phyloP scores from a whole-genome alignment of 1,284 basidiomycete genomes.

The Boletus hoseneyae region DNA sequence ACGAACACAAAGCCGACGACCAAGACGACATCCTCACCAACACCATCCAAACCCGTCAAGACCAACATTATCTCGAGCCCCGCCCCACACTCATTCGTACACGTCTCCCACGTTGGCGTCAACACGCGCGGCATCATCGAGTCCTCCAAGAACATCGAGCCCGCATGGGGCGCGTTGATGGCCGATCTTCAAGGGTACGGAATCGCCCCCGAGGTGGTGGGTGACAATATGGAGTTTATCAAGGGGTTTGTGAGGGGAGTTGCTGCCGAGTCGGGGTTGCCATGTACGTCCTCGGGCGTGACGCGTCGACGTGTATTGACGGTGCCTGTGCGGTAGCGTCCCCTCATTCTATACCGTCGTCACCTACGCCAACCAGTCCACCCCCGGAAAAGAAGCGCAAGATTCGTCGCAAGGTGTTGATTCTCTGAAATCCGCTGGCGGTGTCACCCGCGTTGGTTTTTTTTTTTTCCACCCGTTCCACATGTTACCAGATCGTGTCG shows the following conservation, averaged over 20 bases:
- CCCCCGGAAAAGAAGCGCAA: constrained; percentile 30
- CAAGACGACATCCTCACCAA: neutral
- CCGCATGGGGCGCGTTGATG: constrained; percentile 69
- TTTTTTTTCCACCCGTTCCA: neutral
- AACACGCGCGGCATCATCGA: constrained; percentile 66
- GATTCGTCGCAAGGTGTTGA: constrained; percentile 32
- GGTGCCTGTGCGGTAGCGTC: constrained; percentile 10
- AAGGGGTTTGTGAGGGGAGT: constrained; percentile 54
- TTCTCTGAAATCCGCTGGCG: constrained; percentile 18
- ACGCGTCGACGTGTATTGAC: neutral
- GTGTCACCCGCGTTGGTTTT: neutral
- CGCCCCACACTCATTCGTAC: constrained; percentile 73
- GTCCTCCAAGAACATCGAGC: constrained; percentile 71
- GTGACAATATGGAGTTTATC: constrained; percentile 65
- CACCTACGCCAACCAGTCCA: constrained; percentile 7
- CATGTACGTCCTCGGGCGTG: constrained; percentile 13
- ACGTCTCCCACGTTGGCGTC: constrained; percentile 85
- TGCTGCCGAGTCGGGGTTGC: constrained; percentile 8
- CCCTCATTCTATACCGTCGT: neutral
- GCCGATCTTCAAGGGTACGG: constrained; percentile 63
- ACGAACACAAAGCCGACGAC: neutral
- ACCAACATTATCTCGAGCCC: constrained; percentile 73
- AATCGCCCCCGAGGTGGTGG: constrained; percentile 48
- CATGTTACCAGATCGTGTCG: neutral
- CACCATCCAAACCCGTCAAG: constrained; percentile 38